phyloP scores from a whole-genome alignment of 2,329 filamentous ascomycete species.

The Paecilomyces niveus region DNA sequence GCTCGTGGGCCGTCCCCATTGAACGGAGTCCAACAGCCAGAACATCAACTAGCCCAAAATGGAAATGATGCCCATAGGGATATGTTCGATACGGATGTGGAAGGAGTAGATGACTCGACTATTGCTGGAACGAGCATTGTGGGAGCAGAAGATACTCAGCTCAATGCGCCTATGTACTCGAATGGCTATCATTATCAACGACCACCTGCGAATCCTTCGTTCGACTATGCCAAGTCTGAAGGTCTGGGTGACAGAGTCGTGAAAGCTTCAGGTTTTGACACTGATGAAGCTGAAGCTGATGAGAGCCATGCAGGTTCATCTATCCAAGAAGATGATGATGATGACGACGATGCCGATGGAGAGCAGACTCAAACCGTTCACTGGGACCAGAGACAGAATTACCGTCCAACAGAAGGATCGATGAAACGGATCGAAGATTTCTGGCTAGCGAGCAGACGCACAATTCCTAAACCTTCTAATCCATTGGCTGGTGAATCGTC shows the following conservation, averaged over 20 bases:
- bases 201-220: slow-evolving; percentile 15
- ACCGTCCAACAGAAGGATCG: slow-evolving; percentile 20
- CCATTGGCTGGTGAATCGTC: slow-evolving; percentile 10
- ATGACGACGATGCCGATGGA: slow-evolving; percentile 14
- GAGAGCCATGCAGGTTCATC: slow-evolving; percentile 23
- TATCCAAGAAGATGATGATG: slow-evolving; percentile 22
- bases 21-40: slow-evolving; percentile 8
- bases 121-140: slow-evolving; percentile 33
- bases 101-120: slow-evolving; percentile 37
- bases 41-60: slow-evolving; percentile 4
- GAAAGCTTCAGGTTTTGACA: slow-evolving; percentile 30
- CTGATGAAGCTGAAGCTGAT: slow-evolving; percentile 24
- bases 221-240: slow-evolving; percentile 24
- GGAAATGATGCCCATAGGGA: slow-evolving; percentile 19
- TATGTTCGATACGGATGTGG: slow-evolving; percentile 38
- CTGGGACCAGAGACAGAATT: slow-evolving; percentile 20
- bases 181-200: slow-evolving; percentile 10
- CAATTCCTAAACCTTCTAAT: slow-evolving; percentile 13
- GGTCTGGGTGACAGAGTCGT: slow-evolving; percentile 26
- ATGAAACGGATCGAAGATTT: slow-evolving; percentile 32
- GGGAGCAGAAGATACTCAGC: slow-evolving; percentile 23
- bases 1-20: slow-evolving; percentile 7
- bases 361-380: slow-evolving; percentile 14
- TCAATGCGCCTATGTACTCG: slow-evolving; percentile 12
- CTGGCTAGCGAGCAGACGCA: slow-evolving; percentile 25